Evolutionary conservation across 768 basidiomycete genomes (phyloP), one percentile per base, ranked within the genome.

Genomic region (Tricholoma sp.): DNA sequence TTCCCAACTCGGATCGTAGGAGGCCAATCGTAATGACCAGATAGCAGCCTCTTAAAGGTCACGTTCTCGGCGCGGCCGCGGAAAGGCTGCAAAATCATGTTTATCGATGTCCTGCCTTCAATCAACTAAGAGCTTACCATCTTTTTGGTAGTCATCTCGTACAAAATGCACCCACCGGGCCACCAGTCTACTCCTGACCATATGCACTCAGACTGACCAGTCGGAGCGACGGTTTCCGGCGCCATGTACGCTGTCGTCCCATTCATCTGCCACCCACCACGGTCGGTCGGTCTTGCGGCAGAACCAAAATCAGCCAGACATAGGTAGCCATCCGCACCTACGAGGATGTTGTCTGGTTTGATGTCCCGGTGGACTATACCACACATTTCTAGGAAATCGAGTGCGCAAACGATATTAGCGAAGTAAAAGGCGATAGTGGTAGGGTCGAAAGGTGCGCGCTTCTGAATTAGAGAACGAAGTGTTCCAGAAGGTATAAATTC

Each of bases 311-410:
- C 83, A 8, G 74, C 74, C 0, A 86, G 57, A 55, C 69, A 65
- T 28, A 84, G 70, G 60, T 85, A 85, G 24, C 83, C 84, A 62
- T 82, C 80, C 2, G 72, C 61, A 42, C 79, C 81, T 56, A 86
- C 56, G 51, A 85, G 73, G 49, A 86, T 74, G 50, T 84, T 85
- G 17, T 76, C 77, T 1, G 83, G 82, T 61, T 85, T 84, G 17
- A 86, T 54, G 61, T 85, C 82, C 17, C 81, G 74, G 56, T 84
- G 82, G 6, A 76, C 71, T 50, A 83, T 68, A n/a, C 69, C 71
- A 8, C 74, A 65, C 0, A 56, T 54, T 52, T 80, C 76, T 1
- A 86, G 63, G 61, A 79, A 81, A 11, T 74, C 69, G 29, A 85
- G 62, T 11, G 72, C 84, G 42, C 74, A 74, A 10, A 75, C 73